Conservation (phyloP, 2,329 filamentous ascomycete species). For the Penicillium sclerotiorum region DNA sequence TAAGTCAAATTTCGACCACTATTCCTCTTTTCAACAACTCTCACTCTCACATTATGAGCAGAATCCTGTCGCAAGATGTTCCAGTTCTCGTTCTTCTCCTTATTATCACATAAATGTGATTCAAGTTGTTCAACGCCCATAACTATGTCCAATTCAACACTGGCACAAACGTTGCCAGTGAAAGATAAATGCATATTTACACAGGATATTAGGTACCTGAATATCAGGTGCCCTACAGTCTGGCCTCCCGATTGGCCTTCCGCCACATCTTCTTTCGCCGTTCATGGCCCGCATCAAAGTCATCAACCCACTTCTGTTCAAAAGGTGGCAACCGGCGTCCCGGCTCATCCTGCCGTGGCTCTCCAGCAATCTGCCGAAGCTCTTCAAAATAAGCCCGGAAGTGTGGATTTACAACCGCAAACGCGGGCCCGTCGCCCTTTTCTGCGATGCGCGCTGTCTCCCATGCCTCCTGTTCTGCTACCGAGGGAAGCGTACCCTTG, state of each 20-base stretch:
- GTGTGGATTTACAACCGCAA: slow-evolving; percentile 61
- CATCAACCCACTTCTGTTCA: slow-evolving; percentile 42
- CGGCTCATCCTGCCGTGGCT: slow-evolving; percentile 41
- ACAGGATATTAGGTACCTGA: too few relatives aligned
- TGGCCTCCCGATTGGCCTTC: slow-evolving; percentile 48
- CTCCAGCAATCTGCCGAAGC: slow-evolving; percentile 46
- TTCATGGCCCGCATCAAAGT: slow-evolving; percentile 59
- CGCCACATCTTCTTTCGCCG: slow-evolving; percentile 62
- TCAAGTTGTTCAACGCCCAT: too few relatives aligned
- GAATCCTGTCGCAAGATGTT: too few relatives aligned
- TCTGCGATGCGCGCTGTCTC: slow-evolving; percentile 57
- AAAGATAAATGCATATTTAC: neutral
- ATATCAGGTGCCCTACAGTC: slow-evolving; percentile 9
- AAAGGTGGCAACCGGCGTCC: slow-evolving; percentile 49
- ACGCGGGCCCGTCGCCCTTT: slow-evolving; percentile 60
- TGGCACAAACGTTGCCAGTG: too few relatives aligned
- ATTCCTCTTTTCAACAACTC: too few relatives aligned
- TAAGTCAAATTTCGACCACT: too few relatives aligned
- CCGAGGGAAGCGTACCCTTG: slow-evolving; percentile 53
- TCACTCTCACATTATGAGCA: too few relatives aligned
- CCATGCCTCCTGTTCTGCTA: slow-evolving; percentile 57
- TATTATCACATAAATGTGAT: too few relatives aligned
- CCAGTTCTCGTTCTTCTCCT: too few relatives aligned
- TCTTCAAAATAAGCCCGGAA: slow-evolving; percentile 68
- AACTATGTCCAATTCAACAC: too few relatives aligned